Conservation (phyloP, 495 filamentous ascomycete genomes). For the Amphirosellinia nigrospora region DNA sequence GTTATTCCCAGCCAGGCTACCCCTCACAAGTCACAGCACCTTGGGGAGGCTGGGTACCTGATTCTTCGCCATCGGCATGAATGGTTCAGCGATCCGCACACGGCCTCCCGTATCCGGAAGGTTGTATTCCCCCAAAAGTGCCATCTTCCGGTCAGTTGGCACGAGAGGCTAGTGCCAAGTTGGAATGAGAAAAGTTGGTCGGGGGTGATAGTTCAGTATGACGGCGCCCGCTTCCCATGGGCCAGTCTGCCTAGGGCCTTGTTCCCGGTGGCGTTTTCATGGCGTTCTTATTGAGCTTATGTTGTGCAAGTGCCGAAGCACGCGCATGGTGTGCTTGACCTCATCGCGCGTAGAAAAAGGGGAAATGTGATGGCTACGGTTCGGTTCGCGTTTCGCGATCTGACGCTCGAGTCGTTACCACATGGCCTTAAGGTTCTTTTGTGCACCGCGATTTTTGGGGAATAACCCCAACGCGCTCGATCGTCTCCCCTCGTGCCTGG, state of each 20-base stretch:
- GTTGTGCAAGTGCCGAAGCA: constrained; percentile 21
- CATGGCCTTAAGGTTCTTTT: background rate
- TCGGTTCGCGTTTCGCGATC: background rate
- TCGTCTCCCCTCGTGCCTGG: constrained; percentile 19
- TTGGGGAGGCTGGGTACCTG: constrained; percentile 11
- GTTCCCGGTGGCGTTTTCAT: constrained; percentile 18
- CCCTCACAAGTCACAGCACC: constrained; percentile 20
- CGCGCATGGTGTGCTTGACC: constrained; percentile 5
- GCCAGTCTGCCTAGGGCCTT: no score
- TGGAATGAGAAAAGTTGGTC: constrained; percentile 7
- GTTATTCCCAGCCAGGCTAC: constrained; percentile 6
- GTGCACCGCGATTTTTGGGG: background rate
- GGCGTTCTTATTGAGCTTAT: constrained; percentile 13
- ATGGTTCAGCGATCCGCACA: constrained; percentile 21
- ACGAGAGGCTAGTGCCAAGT: background rate
- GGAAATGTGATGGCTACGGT: no score
- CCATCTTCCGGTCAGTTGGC: constrained; percentile 22
- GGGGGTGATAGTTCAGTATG: background rate
- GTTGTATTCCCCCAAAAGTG: constrained; percentile 16
- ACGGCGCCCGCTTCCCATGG: background rate
- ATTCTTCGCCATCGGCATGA: constrained; percentile 8
- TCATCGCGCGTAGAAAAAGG: background rate
- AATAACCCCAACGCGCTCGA: constrained; percentile 12
- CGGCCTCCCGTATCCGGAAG: constrained; percentile 23
- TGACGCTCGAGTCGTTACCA: constrained; percentile 12